Evolutionary conservation across 106 monocot species (phyloP).

Genomic region (Agapanthus africanus): DNA sequence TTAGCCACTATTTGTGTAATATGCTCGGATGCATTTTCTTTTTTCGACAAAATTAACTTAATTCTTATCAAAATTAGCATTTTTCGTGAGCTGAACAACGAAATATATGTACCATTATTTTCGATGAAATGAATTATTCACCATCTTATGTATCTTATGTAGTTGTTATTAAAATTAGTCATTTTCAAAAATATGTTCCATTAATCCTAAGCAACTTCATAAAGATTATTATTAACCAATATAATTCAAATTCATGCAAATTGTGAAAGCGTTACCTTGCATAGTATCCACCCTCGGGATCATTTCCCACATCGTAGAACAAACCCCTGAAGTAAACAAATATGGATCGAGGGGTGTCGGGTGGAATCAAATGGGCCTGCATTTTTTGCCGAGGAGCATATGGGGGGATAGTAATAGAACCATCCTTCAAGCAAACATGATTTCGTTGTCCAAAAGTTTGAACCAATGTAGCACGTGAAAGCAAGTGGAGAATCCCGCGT

Average conservation of each 20-base stretch:
- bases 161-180: too few species aligned
- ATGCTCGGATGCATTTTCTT: too few species aligned
- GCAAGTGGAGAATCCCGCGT: constrained; percentile 49
- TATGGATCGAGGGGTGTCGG: constrained; percentile 54
- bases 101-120: too few species aligned
- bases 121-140: too few species aligned
- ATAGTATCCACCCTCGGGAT: constrained; percentile 63
- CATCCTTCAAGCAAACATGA: constrained; percentile 62
- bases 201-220: background rate
- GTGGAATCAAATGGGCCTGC: constrained; percentile 62
- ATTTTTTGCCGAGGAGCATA: constrained; percentile 70
- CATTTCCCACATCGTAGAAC: constrained; percentile 62
- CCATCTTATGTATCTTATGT: too few species aligned
- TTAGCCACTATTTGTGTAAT: too few species aligned
- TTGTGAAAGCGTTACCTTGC: constrained; percentile 37
- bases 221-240: background rate
- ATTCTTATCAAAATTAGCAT: too few species aligned
- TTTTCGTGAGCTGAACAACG: too few species aligned
- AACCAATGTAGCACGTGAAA: constrained; percentile 49
- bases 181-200: background rate
- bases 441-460: constrained; percentile 64
- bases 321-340: constrained; percentile 64
- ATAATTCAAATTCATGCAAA: background rate
- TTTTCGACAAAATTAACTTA: too few species aligned
- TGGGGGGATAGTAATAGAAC: constrained; percentile 68